Evolutionary conservation across 176 grass and related monocot genomes (phyloP).

Genomic region (Pharus latifolius): DNA sequence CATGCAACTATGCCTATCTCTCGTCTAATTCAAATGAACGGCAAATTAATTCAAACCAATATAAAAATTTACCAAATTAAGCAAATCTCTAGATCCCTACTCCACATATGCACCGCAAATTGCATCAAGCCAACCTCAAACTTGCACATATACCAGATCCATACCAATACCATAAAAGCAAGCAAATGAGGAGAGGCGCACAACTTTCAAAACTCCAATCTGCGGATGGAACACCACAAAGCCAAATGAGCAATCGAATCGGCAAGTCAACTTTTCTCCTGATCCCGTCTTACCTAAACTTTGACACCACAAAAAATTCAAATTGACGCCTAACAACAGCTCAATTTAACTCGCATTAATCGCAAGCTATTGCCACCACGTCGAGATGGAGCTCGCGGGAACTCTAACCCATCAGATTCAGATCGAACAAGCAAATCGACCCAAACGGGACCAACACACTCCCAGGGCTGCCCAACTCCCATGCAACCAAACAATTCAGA

Average conservation of each 20-base stretch:
- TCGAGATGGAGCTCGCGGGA: not conserved
- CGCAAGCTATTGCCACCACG: not conserved
- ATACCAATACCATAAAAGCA: not conserved
- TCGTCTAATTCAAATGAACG: not conserved
- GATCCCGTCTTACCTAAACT: not conserved
- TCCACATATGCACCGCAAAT: not conserved
- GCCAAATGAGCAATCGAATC: not conserved
- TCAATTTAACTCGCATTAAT: not conserved
- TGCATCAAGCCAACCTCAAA: conserved; percentile 6
- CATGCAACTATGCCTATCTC: not conserved
- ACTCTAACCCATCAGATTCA: not conserved
- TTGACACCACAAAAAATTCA: not conserved
- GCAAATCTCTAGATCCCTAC: too few species aligned
- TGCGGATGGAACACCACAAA: conserved; percentile 22
- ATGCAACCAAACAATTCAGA: not conserved
- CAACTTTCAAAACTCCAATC: conserved; percentile 18
- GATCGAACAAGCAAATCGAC: not conserved
- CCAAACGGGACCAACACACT: not conserved
- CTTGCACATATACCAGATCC: conserved; percentile 6
- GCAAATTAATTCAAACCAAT: not conserved
- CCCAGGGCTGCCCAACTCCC: not conserved
- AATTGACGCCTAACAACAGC: not conserved
- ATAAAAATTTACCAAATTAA: not conserved
- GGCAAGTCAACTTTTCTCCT: too few species aligned
- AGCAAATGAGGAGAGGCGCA: conserved; percentile 6